A percentile compares a stretch with the other conserved stretches of the same genome.
Evolutionary conservation across 768 basidiomycete species (phyloP).

Genomic region (Auriscalpium microsporum): DNA sequence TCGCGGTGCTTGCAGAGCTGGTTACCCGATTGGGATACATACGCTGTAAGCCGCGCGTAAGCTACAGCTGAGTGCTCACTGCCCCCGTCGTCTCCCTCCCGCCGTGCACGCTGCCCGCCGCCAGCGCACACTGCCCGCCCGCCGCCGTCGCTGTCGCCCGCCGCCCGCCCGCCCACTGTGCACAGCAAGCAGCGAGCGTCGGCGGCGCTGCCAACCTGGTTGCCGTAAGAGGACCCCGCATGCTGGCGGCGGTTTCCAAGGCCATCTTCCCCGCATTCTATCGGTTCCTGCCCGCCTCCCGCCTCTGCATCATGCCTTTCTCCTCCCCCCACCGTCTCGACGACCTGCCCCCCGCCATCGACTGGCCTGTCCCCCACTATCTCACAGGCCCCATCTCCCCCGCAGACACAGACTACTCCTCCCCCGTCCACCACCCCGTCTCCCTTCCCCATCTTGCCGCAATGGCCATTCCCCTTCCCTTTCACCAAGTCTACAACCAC

Average conservation of each 20-base stretch:
- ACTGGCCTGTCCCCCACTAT: constrained; percentile 7
- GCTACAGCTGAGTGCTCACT: no score
- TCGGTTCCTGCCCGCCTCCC: background rate
- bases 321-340: background rate
- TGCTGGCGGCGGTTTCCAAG: background rate
- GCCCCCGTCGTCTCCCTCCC: no score
- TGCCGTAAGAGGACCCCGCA: background rate
- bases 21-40: background rate
- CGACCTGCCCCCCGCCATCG: background rate
- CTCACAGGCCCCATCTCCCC: constrained; percentile 1
- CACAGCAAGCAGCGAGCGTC: no score
- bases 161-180: no score
- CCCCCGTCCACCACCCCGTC: background rate
- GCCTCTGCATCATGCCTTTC: background rate
- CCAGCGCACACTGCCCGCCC: no score
- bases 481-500: constrained; percentile 6
- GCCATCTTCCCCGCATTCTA: background rate
- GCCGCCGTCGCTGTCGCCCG: no score
- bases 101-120: no score
- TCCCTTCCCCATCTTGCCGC: background rate
- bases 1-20: background rate
- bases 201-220: background rate
- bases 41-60: no score
- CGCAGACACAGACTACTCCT: constrained; percentile 1
- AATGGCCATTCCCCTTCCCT: constrained; percentile 12